These are phyloP conservation scores for Pleoardoris graminearum DNA, from an alignment of 2,329 filamentous ascomycete genomes.

Conservation along the genomic window DNA sequence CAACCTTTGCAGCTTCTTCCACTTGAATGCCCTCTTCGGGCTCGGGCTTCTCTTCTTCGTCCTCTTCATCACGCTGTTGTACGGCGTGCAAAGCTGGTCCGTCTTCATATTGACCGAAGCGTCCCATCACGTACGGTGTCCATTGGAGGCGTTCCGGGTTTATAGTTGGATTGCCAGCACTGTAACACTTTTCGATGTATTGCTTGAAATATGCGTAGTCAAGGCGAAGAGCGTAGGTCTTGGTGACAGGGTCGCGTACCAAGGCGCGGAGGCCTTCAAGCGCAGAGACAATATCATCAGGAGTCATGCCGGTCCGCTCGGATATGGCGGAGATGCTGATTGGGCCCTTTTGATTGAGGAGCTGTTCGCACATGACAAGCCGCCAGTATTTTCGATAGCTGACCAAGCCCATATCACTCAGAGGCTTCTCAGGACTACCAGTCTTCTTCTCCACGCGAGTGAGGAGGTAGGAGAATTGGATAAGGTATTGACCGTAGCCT, in stretches of 20 bases:
- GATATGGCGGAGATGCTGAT: constrained; percentile 69
- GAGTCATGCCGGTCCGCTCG: constrained; percentile 89
- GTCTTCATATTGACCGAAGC: constrained; percentile 80
- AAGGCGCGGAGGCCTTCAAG: constrained; percentile 88
- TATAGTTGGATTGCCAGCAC: constrained; percentile 83
- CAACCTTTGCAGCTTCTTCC: constrained; percentile 24
- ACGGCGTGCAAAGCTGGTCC: constrained; percentile 82
- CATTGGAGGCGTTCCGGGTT: constrained; percentile 81
- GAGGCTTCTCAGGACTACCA: constrained; percentile 92
- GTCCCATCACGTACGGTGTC: constrained; percentile 97
- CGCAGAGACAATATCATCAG: constrained; percentile 93
- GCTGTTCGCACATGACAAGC: constrained; percentile 80
- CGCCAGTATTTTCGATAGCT: constrained; percentile 99
- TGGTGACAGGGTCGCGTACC: constrained; percentile 85
- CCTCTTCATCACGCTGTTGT: constrained; percentile 78
- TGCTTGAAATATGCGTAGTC: constrained; percentile 83
- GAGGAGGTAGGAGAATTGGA: constrained; percentile 96
- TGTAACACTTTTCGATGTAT: constrained; percentile 87
- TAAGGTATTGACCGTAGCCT: constrained; percentile 93
- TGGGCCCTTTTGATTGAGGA: constrained; percentile 65
- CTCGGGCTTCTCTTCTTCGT: constrained; percentile 46
- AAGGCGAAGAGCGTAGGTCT: constrained; percentile 84
- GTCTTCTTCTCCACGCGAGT: constrained; percentile 92
- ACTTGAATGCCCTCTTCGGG: constrained; percentile 52
- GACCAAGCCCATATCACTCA: constrained; percentile 96